Conservation (phyloP, 176 grass and related monocot genomes). For the Bolboschoenus planiculmis region DNA sequence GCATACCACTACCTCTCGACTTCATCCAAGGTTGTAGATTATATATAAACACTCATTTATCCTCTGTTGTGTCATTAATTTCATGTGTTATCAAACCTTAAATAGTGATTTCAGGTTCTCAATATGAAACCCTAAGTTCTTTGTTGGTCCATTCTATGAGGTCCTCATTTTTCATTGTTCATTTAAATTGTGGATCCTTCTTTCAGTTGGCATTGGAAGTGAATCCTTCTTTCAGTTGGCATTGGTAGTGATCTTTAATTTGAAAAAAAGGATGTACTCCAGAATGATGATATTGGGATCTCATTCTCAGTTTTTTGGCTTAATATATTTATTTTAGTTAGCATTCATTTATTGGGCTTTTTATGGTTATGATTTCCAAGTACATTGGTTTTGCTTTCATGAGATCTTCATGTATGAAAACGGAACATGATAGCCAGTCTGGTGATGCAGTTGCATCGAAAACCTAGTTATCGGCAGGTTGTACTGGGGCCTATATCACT, state of each 20-base stretch:
- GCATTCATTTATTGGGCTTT: not conserved
- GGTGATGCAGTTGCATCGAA: not conserved
- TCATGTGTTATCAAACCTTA: not conserved
- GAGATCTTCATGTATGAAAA: not conserved
- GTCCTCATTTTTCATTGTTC: not conserved
- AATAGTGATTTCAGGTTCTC: not conserved
- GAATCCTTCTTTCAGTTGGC: no score
- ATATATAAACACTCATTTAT: not conserved
- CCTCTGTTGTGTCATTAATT: not conserved
- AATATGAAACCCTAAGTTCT: not conserved
- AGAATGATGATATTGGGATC: not conserved
- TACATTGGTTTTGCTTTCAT: not conserved
- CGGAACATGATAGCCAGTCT: not conserved
- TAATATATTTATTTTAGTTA: not conserved
- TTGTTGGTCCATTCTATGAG: not conserved
- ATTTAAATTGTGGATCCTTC: not conserved
- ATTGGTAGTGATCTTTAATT: not conserved
- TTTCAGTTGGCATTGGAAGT: not conserved
- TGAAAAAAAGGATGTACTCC: not conserved
- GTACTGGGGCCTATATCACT: not conserved
- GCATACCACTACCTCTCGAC: conserved; percentile 52
- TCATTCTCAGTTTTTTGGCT: not conserved
- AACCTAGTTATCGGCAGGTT: not conserved
- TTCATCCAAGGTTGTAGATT: conserved; percentile 45
- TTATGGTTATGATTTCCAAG: not conserved